A percentile compares a stretch with the other conserved stretches of the same genome.
Conservation (phyloP, 148 eudicot species). For the Rhododendron vialii region DNA sequence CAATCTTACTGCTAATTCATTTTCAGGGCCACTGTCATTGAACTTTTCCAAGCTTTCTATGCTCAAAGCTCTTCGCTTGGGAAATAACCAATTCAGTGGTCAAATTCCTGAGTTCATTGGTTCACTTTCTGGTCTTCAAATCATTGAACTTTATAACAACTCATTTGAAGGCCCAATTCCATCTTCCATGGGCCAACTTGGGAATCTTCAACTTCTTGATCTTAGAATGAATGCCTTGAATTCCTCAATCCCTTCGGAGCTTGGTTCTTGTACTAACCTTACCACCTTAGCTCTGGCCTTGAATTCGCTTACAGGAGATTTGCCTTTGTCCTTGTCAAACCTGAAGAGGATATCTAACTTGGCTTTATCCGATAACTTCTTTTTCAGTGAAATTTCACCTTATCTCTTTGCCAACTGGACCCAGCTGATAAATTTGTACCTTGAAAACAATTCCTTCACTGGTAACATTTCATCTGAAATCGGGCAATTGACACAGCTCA, state of each 20-base stretch:
- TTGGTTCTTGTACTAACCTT: constrained; percentile 50
- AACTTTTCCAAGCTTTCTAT: constrained; percentile 42
- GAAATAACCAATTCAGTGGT: constrained; percentile 37
- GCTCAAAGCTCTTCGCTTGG: constrained; percentile 40
- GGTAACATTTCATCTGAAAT: constrained; percentile 50
- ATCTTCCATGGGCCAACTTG: constrained; percentile 46
- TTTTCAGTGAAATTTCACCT: constrained; percentile 49
- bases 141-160: constrained; percentile 46
- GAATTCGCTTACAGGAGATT: constrained; percentile 42
- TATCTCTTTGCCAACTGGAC: constrained; percentile 53
- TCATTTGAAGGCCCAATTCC: constrained; percentile 49
- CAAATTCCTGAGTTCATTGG: constrained; percentile 26
- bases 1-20: constrained; percentile 39
- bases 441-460: constrained; percentile 47
- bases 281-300: constrained; percentile 43
- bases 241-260: constrained; percentile 54
- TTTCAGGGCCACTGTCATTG: constrained; percentile 45
- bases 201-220: constrained; percentile 40
- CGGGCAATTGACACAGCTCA: constrained; percentile 38
- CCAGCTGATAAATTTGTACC: constrained; percentile 41
- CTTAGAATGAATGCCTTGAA: constrained; percentile 35
- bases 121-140: constrained; percentile 21
- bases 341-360: constrained; percentile 36
- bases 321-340: constrained; percentile 60
- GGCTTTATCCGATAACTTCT: constrained; percentile 44